Evolutionary conservation across 371 early-diverging fungal genomes (phyloP), one percentile per base, ranked within the genome.

Genomic region (Mortierella sp.): DNA sequence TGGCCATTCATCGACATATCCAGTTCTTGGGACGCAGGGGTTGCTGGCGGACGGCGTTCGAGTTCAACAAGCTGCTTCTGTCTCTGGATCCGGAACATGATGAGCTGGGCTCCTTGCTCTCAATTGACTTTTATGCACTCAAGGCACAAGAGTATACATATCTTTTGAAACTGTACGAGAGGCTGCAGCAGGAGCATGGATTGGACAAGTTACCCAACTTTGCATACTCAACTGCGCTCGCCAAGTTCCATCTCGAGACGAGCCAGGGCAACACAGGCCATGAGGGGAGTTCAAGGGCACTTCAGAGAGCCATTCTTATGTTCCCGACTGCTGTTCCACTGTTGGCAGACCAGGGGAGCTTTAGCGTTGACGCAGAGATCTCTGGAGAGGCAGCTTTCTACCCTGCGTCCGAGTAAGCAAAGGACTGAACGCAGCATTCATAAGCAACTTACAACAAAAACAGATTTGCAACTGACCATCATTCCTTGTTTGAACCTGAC

Each of bases 1-100:
- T 96, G 50, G 93, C 94, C 5, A 64, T 97, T 23, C 93, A 90
- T 64, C 84, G 94, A 12, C 96, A 96, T 44, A 86, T 95, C 48
- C 89, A 90, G 70, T 93, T 90, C 68, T 64, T 95, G 60, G 84
- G 91, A n/a, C 86, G 95, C 23, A 85, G 91, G 49, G 96, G 97
- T 7, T 96, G 96, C 80, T 97, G 97, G 97, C 78, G 94, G 41
- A 96, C 96, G 5, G 92, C 93, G 7, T 91, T 95, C 60, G 97
- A 96, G 79, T 89, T 94, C 61, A 87, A 90, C 60, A 97, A 94
- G 79, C 79, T 94, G 14, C 78, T 96, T 9, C 64, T 66, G 44
- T 89, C 91, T 56, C 79, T 96, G 49, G 93, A 93, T 68, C 93
- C 94, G 0, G 81, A 71, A 8, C 75, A 72, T 11, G 97, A 97